Evolutionary conservation across 257 asterid species (phyloP), one percentile per base, ranked within the genome.

Genomic region (Solanum medicagineum): DNA sequence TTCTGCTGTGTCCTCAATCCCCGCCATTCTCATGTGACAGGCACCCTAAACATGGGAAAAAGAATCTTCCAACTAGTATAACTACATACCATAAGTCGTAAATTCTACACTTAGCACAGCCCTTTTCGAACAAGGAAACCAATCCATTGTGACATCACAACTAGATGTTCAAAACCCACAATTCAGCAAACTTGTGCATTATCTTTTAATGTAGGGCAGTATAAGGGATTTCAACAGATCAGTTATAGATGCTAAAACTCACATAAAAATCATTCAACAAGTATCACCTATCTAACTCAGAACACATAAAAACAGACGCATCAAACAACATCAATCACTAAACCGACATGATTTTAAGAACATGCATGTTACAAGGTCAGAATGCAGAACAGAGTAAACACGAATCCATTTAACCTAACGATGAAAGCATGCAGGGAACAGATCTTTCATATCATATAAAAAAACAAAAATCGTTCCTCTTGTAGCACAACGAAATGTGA

Each of bases 1-100:
- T 93, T 95, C 98, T 36, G 99, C 99, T 4, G 97, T 95, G 84
- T 88, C 97, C 91, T 93, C 98, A 81, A 96, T 92, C 87, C 97
- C 97, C 0, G 97, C 97, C 91, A 81, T 90, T 90, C 99, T 90
- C 96, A 96, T 86, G 90, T 91, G 91, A 89, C 98, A 96, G 71
- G 98, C 99, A 90, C 98, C 93, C 99, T 96, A 85, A 80, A 53
- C 24, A 24, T 63, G 71, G 84, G 53, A n/a, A 42, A 45, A 79
- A 51, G 24, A 32, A 19, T 9, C 62, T 59, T 88, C 66, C 73
- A 40, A 87, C 89, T 56, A 86, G 89, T 49, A 84, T 54, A 80
- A 60, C 49, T 22, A 86, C 55, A 57, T 84, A 83, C 59, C 24
- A 24, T 62, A 32, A 32, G 16, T 19, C 19, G 60, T 16, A 51